phyloP scores from a whole-genome alignment of 192 early-diverging fungal genomes.

The Phycomyces blakesleeanus region DNA sequence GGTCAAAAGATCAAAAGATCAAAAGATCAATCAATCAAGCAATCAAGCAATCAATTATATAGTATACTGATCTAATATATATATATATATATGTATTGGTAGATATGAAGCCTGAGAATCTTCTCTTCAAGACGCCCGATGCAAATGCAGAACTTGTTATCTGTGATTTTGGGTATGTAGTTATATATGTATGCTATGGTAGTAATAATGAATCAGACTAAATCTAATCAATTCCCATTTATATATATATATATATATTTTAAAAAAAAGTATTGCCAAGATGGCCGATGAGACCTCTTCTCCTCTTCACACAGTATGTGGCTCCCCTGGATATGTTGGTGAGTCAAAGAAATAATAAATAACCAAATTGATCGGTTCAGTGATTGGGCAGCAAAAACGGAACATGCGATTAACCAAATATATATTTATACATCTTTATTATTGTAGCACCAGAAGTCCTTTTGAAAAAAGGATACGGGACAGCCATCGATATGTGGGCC shows the following conservation, averaged over 20 bases:
- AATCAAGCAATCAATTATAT: no score
- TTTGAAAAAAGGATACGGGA: constrained; percentile 75
- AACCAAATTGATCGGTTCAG: neutral
- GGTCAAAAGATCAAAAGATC: no score
- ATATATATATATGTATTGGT: neutral
- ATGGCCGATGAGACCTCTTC: no score
- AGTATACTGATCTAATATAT: no score
- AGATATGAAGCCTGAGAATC: constrained; percentile 85
- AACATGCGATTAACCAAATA: neutral
- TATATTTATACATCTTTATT: neutral
- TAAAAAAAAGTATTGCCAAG: no score
- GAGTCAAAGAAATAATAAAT: neutral
- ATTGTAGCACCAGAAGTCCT: constrained; percentile 78
- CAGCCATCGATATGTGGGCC: constrained; percentile 94
- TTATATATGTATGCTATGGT: neutral
- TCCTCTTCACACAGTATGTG: constrained; percentile 57
- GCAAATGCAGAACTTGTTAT: constrained; percentile 70
- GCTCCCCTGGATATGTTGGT: constrained; percentile 79
- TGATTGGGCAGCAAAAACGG: no score
- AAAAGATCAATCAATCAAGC: no score
- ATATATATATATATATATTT: no score
- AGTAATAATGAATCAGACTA: constrained; percentile 61
- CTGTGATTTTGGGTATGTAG: constrained; percentile 73
- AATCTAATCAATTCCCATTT: constrained; percentile 40
- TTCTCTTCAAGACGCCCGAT: constrained; percentile 66